Evolutionary conservation across 164 flowering plant genomes (phyloP).

Genomic region (Brasenia schreberi): DNA sequence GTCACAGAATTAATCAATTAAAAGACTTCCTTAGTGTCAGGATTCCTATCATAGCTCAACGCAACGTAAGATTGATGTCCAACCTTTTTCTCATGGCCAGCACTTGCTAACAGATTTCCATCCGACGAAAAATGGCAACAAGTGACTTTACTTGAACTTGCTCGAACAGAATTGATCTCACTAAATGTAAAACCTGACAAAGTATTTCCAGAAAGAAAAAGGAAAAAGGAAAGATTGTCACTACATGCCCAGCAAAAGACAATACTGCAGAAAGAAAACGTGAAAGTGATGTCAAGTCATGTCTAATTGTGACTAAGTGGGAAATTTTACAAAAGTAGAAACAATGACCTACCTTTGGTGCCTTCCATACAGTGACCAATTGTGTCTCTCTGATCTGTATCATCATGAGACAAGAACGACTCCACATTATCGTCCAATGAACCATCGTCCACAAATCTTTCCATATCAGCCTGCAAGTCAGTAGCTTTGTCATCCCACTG

Average conservation of each 20-base stretch:
- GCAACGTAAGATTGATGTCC: neutral
- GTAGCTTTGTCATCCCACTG: conserved; percentile 91
- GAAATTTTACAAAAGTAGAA: neutral
- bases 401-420: conserved; percentile 91
- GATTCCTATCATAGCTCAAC: neutral
- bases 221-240: neutral
- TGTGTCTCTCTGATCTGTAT: conserved; percentile 68
- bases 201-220: neutral
- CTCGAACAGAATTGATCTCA: conserved; percentile 50
- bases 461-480: conserved; percentile 82
- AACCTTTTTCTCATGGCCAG: conserved; percentile 88
- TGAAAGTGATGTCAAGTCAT: too few species aligned
- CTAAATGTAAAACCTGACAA: conserved; percentile 60
- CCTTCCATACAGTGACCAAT: conserved; percentile 79
- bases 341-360: conserved; percentile 43
- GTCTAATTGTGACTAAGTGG: too few species aligned
- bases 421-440: conserved; percentile 93
- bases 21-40: neutral
- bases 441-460: conserved; percentile 82
- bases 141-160: conserved; percentile 67
- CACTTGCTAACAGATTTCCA: conserved; percentile 92
- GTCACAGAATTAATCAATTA: neutral
- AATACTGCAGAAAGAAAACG: too few species aligned
- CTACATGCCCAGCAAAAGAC: neutral
- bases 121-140: conserved; percentile 97